Evolutionary conservation across 768 basidiomycete genomes (phyloP).

Genomic region (Naganishia onofrii): DNA sequence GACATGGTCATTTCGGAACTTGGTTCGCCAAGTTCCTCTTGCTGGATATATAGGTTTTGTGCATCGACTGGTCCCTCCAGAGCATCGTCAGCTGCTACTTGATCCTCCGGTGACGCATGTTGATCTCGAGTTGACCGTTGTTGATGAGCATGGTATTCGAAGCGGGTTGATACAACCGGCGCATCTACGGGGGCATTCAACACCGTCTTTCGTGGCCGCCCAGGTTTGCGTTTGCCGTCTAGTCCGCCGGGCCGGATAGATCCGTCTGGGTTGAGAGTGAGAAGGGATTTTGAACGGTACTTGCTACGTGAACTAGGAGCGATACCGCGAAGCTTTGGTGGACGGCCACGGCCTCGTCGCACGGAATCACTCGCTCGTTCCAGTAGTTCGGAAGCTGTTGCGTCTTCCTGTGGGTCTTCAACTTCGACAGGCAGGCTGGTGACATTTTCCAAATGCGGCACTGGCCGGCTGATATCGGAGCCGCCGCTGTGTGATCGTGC

Average conservation of each 20-base stretch:
- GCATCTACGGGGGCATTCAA: not conserved
- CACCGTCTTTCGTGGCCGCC: constrained; percentile 9
- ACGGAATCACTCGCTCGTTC: not conserved
- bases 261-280: constrained; percentile 29
- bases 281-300: constrained; percentile 24
- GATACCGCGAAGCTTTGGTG: constrained; percentile 1
- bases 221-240: constrained; percentile 21
- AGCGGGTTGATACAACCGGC: not conserved
- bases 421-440: not conserved
- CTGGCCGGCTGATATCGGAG: not conserved
- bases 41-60: constrained; percentile 11
- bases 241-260: constrained; percentile 25
- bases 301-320: constrained; percentile 1
- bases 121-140: not conserved
- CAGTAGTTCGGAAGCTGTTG: not conserved
- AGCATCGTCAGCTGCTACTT: not conserved
- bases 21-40: not conserved
- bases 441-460: not conserved
- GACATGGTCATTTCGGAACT: constrained; percentile 21
- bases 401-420: not conserved
- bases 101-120: not conserved
- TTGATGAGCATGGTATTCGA: constrained; percentile 16
- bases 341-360: not conserved
- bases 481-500: not conserved
- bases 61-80: not conserved